Conservation (phyloP, 2,329 filamentous ascomycete species). For the Fusarium caatingaense region DNA sequence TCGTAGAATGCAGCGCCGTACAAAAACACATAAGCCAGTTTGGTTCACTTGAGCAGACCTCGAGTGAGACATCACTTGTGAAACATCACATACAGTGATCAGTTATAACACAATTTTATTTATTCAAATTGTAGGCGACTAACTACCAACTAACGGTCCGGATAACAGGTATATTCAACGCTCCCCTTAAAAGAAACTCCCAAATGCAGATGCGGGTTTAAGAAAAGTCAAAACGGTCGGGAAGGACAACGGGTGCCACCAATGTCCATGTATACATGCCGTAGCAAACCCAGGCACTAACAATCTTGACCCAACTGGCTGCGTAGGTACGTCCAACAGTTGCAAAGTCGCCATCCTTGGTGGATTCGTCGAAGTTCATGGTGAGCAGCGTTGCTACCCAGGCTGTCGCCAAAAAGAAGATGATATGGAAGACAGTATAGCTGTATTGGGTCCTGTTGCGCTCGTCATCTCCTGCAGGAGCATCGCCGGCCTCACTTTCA, state of each 20-base stretch:
- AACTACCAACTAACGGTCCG: slow-evolving; percentile 11
- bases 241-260: slow-evolving; percentile 84
- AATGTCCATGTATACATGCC: slow-evolving; percentile 93
- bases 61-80: slow-evolving; percentile 1
- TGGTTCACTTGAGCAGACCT: slow-evolving; percentile 18
- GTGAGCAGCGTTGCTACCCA: slow-evolving; percentile 93
- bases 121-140: slow-evolving; percentile 17
- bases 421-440: slow-evolving; percentile 95
- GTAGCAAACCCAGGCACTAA: slow-evolving; percentile 97
- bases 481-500: slow-evolving; percentile 71
- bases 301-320: slow-evolving; percentile 99
- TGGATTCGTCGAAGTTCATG: slow-evolving; percentile 76
- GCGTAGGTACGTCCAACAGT: slow-evolving; percentile 95
- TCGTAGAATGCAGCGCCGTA: background rate
- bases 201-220: slow-evolving; percentile 31
- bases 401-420: slow-evolving; percentile 94
- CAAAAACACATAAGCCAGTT: background rate
- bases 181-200: slow-evolving; percentile 32
- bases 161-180: slow-evolving; percentile 25
- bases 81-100: background rate
- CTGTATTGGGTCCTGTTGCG: slow-evolving; percentile 91
- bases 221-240: slow-evolving; percentile 82
- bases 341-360: slow-evolving; percentile 79
- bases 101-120: background rate
- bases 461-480: slow-evolving; percentile 85